Evolutionary conservation across 495 filamentous ascomycete species (phyloP).

Genomic region (Jackrogersella multiformis): DNA sequence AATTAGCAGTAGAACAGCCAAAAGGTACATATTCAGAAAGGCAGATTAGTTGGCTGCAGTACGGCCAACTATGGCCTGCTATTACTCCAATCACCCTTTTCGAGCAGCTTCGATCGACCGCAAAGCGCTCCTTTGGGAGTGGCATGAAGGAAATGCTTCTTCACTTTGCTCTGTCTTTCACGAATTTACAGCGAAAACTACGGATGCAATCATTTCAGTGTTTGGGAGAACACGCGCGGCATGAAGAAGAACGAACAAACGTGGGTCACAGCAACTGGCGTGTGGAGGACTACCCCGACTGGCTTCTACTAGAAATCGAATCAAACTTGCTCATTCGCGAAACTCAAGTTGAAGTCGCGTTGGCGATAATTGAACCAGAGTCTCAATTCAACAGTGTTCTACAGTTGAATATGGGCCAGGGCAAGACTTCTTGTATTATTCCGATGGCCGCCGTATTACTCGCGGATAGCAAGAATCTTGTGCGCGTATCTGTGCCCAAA

Average conservation of each 20-base stretch:
- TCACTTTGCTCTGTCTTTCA: slow-evolving; percentile 53
- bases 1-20: slow-evolving; percentile 15
- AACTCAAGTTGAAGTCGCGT: slow-evolving; percentile 62
- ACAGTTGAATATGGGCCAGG: slow-evolving; percentile 64
- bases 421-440: slow-evolving; percentile 63
- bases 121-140: slow-evolving; percentile 44
- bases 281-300: slow-evolving; percentile 58
- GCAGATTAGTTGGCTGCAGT: slow-evolving; percentile 56
- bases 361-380: slow-evolving; percentile 57
- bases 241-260: slow-evolving; percentile 54
- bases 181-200: slow-evolving; percentile 55
- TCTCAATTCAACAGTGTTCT: slow-evolving; percentile 60
- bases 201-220: slow-evolving; percentile 45
- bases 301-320: slow-evolving; percentile 68
- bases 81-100: slow-evolving; percentile 61
- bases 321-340: slow-evolving; percentile 60
- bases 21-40: slow-evolving; percentile 5
- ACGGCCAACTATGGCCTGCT: slow-evolving; percentile 62
- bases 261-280: slow-evolving; percentile 63
- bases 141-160: slow-evolving; percentile 57
- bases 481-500: slow-evolving; percentile 61
- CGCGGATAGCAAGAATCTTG: slow-evolving; percentile 56
- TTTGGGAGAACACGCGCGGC: slow-evolving; percentile 21
- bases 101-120: slow-evolving; percentile 59
- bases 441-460: slow-evolving; percentile 62